phyloP scores from a whole-genome alignment of 352 stramenopile genomes.

The Phytophthora crassamura region DNA sequence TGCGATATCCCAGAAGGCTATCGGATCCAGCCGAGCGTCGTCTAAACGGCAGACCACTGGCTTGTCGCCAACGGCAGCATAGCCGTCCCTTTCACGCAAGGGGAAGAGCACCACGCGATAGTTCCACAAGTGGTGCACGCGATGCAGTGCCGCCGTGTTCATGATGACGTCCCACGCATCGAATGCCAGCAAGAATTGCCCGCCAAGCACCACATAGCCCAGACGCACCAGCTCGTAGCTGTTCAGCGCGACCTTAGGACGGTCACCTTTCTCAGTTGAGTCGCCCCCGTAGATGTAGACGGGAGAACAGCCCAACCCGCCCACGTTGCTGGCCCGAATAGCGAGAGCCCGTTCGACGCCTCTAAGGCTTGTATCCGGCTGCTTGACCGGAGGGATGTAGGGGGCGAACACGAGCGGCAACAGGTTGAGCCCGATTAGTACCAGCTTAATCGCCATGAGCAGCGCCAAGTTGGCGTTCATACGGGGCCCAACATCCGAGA shows the following conservation, averaged over 20 bases:
- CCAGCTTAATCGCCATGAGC: constrained; percentile 58
- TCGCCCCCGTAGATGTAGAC: constrained; percentile 33
- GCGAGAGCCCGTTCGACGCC: constrained; percentile 38
- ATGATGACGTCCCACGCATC: constrained; percentile 43
- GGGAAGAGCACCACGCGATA: constrained; percentile 41
- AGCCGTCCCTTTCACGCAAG: constrained; percentile 28
- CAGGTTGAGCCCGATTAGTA: constrained; percentile 42
- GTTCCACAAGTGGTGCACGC: constrained; percentile 39
- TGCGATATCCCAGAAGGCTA: constrained; percentile 37
- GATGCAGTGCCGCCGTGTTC: constrained; percentile 19
- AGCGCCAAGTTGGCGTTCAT: constrained; percentile 42
- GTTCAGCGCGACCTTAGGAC: constrained; percentile 25
- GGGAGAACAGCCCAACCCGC: constrained; percentile 28
- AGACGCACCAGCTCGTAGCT: constrained; percentile 49
- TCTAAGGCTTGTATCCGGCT: constrained; percentile 23
- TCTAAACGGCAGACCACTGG: constrained; percentile 40
- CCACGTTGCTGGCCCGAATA: constrained; percentile 32
- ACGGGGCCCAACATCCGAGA: constrained; percentile 27
- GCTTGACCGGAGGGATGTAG: constrained; percentile 33
- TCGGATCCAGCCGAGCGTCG: constrained; percentile 29
- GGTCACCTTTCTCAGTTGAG: constrained; percentile 8
- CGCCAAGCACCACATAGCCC: constrained; percentile 44
- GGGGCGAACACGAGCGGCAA: constrained; percentile 41
- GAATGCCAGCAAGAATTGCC: constrained; percentile 33
- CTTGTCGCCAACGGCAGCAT: constrained; percentile 29